Evolutionary conservation across 2,329 filamentous ascomycete genomes (phyloP).

Genomic region (Cytospora piceicola): DNA sequence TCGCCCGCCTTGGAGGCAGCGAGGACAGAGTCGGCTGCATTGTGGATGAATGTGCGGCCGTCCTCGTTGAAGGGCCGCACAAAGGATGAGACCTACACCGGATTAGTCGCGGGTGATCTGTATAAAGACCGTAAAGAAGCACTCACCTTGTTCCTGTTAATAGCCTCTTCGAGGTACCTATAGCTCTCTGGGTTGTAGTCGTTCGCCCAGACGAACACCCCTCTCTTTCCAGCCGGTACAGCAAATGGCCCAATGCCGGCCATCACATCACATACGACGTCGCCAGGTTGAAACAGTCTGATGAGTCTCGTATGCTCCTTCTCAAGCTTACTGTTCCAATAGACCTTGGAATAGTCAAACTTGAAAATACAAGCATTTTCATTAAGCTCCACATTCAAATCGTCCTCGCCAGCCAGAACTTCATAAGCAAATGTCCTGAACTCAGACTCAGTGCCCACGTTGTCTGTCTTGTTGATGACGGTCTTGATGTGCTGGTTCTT

Average conservation of each 20-base stretch:
- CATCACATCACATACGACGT: slow-evolving; percentile 96
- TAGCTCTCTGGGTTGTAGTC: slow-evolving; percentile 94
- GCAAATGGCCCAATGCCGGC: slow-evolving; percentile 96
- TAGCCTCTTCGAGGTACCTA: slow-evolving; percentile 69
- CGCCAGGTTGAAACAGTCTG: slow-evolving; percentile 75
- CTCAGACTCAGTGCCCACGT: slow-evolving; percentile 81
- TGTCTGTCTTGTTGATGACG: slow-evolving; percentile 94
- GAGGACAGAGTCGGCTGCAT: slow-evolving; percentile 65
- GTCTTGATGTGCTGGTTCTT: slow-evolving; percentile 84
- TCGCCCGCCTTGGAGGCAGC: slow-evolving; percentile 55
- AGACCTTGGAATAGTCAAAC: slow-evolving; percentile 95
- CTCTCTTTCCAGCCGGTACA: slow-evolving; percentile 85
- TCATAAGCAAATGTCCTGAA: slow-evolving; percentile 95
- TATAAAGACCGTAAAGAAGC: not conserved
- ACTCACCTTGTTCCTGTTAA: slow-evolving; percentile 77
- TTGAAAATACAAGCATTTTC: slow-evolving; percentile 85
- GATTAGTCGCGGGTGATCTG: slow-evolving; percentile 25
- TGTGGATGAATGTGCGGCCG: slow-evolving; percentile 77
- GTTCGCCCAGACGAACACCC: slow-evolving; percentile 94
- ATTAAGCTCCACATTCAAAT: slow-evolving; percentile 80
- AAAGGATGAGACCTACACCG: slow-evolving; percentile 62
- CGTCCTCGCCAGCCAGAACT: slow-evolving; percentile 78
- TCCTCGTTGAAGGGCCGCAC: slow-evolving; percentile 83
- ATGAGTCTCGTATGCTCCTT: slow-evolving; percentile 86
- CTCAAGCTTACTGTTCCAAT: slow-evolving; percentile 94